Base-by-base conservation (phyloP, 2,329 filamentous ascomycete species). In the Aphanoascus verrucosus region DNA sequence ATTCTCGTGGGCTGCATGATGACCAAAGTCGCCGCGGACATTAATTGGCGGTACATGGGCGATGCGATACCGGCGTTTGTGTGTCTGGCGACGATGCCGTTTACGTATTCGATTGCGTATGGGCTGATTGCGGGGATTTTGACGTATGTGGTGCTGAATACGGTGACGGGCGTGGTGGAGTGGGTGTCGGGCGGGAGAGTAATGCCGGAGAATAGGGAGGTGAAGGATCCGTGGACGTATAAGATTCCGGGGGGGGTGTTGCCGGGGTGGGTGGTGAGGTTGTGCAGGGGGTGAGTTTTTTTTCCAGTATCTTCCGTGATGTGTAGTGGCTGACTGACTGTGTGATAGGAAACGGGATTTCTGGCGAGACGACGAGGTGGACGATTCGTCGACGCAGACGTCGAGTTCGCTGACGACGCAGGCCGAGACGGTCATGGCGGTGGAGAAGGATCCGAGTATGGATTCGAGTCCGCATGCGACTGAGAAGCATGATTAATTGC, bases 1-100 rank as follows among this genome's bases (percentile, higher is more conserved):
- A 78, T 94, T 60, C 81, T 94, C 38, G 87, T 94, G 52, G 88
- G 88, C n/a, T 83, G 83, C 17, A 84, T 94, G 77, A 94, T 94
- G 88, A 82, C 84, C 54, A 79, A 81, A 57, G 78, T 86, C 1
- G 85, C 86, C 11, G 80, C 80, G 14, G 85, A 93, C 58, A 90
- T 94, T 74, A 94, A 94, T 76, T 94, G 88, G 88, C 75, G 76
- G 45, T 94, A 94, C 69, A 75, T 88, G 56, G 88, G 88, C 50
- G 88, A 94, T 66, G 84, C 86, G 0, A 77, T 94, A 20, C 88
- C 88, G 0, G 87, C 88, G 2, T 94, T 94, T 71, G 73, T 94
- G 35, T 89, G 86, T 49, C 85, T 94, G 58, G 81, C 83, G 54
- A 72, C 90, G 56, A 94, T 94, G 88, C 88, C 88, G 0, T 93